phyloP scores from a whole-genome alignment of 2,329 filamentous ascomycete genomes.

The Spiromastix sp. region DNA sequence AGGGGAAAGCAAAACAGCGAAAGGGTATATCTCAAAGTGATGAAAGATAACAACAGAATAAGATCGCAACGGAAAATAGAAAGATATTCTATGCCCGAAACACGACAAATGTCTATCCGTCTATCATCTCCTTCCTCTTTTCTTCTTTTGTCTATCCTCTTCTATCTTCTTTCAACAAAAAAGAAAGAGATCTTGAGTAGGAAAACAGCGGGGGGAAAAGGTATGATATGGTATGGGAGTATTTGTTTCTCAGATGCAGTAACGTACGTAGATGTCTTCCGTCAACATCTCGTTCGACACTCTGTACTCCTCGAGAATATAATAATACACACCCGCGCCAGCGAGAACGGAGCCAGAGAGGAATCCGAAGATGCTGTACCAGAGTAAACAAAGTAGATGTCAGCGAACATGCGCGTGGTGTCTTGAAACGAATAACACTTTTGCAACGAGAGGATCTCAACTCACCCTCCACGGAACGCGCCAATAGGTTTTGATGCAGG shows the following conservation, averaged over 20 bases:
- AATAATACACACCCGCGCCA: constrained; percentile 77
- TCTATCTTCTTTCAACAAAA: no score
- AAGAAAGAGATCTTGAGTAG: neutral
- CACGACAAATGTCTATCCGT: no score
- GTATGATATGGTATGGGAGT: neutral
- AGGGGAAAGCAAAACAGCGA: no score
- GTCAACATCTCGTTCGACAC: constrained; percentile 85
- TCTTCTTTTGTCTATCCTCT: neutral
- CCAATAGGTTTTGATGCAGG: constrained; percentile 57
- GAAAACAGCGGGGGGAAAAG: neutral
- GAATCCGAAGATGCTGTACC: constrained; percentile 76
- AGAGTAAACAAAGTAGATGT: constrained; percentile 11
- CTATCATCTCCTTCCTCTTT: constrained; percentile 1
- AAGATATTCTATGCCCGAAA: no score
- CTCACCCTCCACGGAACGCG: constrained; percentile 63
- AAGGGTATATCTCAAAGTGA: no score
- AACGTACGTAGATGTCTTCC: constrained; percentile 89
- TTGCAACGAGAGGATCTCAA: constrained; percentile 14
- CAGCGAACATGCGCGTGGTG: no score
- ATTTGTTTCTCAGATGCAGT: constrained; percentile 9
- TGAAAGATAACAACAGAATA: no score
- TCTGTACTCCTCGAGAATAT: constrained; percentile 88
- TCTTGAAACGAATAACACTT: no score
- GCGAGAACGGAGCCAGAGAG: constrained; percentile 72
- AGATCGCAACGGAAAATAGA: no score